A percentile compares a stretch with the other conserved stretches of the same genome.
These are phyloP conservation scores for Rusavskia elegans DNA, from an alignment of 495 filamentous ascomycete genomes.

Conservation along the genomic window DNA sequence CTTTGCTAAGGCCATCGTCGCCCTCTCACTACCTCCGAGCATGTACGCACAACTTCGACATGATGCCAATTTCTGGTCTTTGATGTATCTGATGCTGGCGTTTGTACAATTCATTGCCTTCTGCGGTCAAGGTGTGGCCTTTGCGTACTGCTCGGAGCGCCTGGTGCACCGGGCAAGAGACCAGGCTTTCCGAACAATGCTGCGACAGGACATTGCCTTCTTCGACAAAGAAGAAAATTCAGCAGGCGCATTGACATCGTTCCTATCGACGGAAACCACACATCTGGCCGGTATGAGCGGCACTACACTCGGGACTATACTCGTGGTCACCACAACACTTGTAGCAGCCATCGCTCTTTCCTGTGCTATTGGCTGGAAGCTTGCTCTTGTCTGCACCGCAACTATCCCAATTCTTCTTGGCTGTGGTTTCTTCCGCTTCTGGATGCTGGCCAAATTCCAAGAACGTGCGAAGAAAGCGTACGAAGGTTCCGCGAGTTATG, in stretches of 20 bases:
- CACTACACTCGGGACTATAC: slow-evolving; percentile 62
- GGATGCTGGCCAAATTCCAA: slow-evolving; percentile 65
- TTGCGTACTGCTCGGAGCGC: slow-evolving; percentile 71
- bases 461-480: slow-evolving; percentile 53
- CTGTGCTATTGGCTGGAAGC: slow-evolving; percentile 71
- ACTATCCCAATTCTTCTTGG: slow-evolving; percentile 62
- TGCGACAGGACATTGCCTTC: slow-evolving; percentile 85
- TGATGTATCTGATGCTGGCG: slow-evolving; percentile 93
- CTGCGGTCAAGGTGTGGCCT: slow-evolving; percentile 50
- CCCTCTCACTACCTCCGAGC: slow-evolving; percentile 36
- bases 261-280: slow-evolving; percentile 74
- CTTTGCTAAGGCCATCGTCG: slow-evolving; percentile 72
- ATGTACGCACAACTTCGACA: slow-evolving; percentile 37
- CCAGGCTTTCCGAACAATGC: slow-evolving; percentile 65
- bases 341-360: slow-evolving; percentile 49
- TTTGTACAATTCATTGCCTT: slow-evolving; percentile 59
- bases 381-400: slow-evolving; percentile 68
- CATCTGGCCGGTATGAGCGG: slow-evolving; percentile 72
- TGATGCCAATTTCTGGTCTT: slow-evolving; percentile 72
- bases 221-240: slow-evolving; percentile 78
- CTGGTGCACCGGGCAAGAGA: slow-evolving; percentile 71
- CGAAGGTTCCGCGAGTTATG: slow-evolving; percentile 59
- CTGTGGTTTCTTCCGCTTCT: slow-evolving; percentile 79
- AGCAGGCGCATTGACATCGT: slow-evolving; percentile 68
- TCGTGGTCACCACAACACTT: slow-evolving; percentile 62